These are phyloP conservation scores for Verticillium albo-atrum DNA, from an alignment of 2,329 filamentous ascomycete genomes.

Conservation along the genomic window DNA sequence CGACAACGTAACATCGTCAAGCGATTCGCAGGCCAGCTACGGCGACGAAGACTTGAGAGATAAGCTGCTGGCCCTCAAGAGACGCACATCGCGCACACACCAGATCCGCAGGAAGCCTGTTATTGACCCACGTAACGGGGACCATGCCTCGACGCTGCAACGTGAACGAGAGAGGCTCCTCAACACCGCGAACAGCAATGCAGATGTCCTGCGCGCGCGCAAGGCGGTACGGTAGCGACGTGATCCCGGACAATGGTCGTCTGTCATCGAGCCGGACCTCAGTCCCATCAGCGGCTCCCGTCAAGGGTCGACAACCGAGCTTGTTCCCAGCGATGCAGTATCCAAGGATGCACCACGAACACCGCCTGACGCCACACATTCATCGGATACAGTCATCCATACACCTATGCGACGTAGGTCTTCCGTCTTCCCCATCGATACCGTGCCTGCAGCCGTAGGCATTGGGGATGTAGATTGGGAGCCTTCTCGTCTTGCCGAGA, in stretches of 20 bases:
- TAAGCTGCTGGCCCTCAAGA: conserved; percentile 24
- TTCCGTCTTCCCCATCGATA: not conserved
- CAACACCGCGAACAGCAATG: conserved; percentile 36
- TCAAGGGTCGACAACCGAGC: conserved; percentile 7
- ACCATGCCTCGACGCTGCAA: conserved; percentile 22
- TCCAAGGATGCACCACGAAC: not conserved
- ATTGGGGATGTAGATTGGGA: not conserved
- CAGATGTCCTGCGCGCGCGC: conserved; percentile 26
- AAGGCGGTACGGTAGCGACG: conserved; percentile 37
- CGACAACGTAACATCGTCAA: conserved; percentile 45
- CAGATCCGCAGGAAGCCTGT: conserved; percentile 33
- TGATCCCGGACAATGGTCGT: conserved; percentile 45
- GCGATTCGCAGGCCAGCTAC: conserved; percentile 31
- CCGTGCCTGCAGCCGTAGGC: not conserved
- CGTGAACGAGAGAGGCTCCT: conserved; percentile 34
- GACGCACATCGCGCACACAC: conserved; percentile 27
- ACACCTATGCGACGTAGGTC: conserved; percentile 22
- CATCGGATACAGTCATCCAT: conserved; percentile 33
- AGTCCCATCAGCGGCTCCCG: conserved; percentile 44
- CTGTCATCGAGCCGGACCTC: conserved; percentile 42
- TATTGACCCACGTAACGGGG: conserved; percentile 40
- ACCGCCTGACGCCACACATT: conserved; percentile 11
- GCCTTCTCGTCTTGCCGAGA: not conserved
- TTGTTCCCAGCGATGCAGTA: not conserved
- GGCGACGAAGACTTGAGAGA: conserved; percentile 13